Evolutionary conservation across 305 asterid genomes (phyloP).

Genomic region (Ilex paraguariensis): DNA sequence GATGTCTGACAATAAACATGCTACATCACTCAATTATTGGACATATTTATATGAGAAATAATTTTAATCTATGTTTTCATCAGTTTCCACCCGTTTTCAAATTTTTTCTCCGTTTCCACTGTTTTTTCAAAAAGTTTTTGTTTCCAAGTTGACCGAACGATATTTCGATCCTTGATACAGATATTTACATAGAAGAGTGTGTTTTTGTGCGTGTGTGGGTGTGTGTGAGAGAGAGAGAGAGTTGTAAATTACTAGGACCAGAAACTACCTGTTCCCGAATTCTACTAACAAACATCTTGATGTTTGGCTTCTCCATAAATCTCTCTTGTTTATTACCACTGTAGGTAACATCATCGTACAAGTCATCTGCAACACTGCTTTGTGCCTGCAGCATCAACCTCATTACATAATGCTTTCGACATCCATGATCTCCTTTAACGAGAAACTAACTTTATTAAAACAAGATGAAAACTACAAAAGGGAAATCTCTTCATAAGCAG

Average conservation of each 20-base stretch:
- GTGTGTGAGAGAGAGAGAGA: conserved; percentile 5
- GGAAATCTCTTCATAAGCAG: neutral
- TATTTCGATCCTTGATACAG: too few species aligned
- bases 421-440: neutral
- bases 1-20: too few species aligned
- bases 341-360: conserved; percentile 27
- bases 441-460: neutral
- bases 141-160: too few species aligned
- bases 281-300: conserved; percentile 46
- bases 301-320: conserved; percentile 37
- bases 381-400: conserved; percentile 28
- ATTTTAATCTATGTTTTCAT: too few species aligned
- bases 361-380: conserved; percentile 25
- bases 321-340: conserved; percentile 23
- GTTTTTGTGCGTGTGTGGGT: too few species aligned
- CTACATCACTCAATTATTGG: too few species aligned
- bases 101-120: too few species aligned
- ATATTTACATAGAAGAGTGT: too few species aligned
- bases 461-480: neutral
- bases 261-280: conserved; percentile 59
- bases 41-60: too few species aligned
- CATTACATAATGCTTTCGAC: neutral
- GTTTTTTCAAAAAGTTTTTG: too few species aligned
- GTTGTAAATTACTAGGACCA: neutral
- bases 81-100: too few species aligned